Percentiles rank a stretch among this genome's conserved stretches.
phyloP scores from a whole-genome alignment of 805 yeast species.

The Kregervanrija fluxuum region DNA sequence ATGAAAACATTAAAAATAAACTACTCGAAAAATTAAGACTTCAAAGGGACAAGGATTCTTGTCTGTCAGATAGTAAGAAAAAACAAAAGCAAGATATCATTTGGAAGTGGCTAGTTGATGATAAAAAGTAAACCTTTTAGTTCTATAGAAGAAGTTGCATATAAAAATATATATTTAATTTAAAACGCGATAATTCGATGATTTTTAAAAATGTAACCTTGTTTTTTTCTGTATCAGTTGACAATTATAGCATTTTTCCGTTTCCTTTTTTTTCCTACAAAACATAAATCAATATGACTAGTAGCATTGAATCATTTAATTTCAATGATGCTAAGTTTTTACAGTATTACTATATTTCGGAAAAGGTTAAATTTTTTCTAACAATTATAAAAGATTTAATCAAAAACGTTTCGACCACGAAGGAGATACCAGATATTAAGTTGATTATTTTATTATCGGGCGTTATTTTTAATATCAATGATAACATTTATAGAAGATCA shows the following conservation, averaged over 20 bases:
- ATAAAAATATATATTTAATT: too few species aligned
- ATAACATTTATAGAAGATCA: conserved; percentile 32
- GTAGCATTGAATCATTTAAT: too few species aligned
- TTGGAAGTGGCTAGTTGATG: conserved; percentile 51
- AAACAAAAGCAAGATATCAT: conserved; percentile 35
- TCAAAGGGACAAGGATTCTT: not conserved
- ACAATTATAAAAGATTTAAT: conserved; percentile 11
- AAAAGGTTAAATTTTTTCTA: conserved; percentile 35
- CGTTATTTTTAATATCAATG: conserved; percentile 33
- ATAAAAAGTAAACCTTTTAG: conserved; percentile 19
- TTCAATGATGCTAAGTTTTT: conserved; percentile 45
- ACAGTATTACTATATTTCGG: conserved; percentile 49
- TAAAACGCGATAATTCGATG: not conserved
- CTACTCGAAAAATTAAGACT: conserved; percentile 9
- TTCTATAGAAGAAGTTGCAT: too few species aligned
- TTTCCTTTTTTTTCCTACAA: too few species aligned
- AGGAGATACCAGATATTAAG: conserved; percentile 1
- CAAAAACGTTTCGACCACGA: conserved; percentile 6
- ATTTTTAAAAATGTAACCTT: not conserved
- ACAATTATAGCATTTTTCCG: too few species aligned
- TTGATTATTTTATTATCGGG: conserved; percentile 35
- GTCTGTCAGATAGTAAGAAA: not conserved
- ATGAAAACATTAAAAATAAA: conserved; percentile 14
- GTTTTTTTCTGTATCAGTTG: not conserved
- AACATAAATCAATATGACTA: too few species aligned